phyloP scores from a whole-genome alignment of 106 monocot genomes.

The Apostasia ramifera region DNA sequence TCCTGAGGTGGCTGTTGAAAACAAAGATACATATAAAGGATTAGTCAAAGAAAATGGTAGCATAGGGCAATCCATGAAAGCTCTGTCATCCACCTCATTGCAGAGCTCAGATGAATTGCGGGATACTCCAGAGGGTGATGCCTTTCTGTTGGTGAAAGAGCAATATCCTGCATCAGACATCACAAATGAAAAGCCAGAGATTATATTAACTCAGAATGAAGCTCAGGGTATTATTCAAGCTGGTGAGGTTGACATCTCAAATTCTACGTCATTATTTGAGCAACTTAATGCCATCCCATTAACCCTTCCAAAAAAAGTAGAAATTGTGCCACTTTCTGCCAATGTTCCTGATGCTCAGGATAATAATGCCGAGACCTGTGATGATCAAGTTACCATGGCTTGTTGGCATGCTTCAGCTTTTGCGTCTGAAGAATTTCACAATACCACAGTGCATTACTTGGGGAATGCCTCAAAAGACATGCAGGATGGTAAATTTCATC shows the following conservation, averaged over 20 bases:
- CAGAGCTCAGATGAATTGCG: background rate
- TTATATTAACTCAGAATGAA: background rate
- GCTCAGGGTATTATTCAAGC: background rate
- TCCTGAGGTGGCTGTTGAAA: background rate
- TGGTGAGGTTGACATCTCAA: background rate
- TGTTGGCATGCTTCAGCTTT: slow-evolving; percentile 1
- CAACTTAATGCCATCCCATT: background rate
- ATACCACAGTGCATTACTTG: background rate
- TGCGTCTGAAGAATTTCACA: slow-evolving; percentile 5
- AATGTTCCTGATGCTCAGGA: background rate
- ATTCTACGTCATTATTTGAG: background rate
- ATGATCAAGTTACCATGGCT: background rate
- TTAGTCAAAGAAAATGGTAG: slow-evolving; percentile 1
- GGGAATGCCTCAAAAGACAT: background rate
- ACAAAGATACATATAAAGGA: background rate
- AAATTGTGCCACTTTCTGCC: background rate
- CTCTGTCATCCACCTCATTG: background rate
- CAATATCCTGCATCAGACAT: background rate
- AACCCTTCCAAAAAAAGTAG: background rate
- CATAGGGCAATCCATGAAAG: background rate
- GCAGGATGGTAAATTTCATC: background rate
- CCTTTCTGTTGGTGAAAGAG: background rate
- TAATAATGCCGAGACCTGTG: background rate
- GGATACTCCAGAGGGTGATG: background rate
- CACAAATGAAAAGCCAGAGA: background rate